A percentile compares a stretch with the other conserved stretches of the same genome.
Evolutionary conservation across 805 yeast species (phyloP).

Genomic region (Wickerhamia fluorescens): DNA sequence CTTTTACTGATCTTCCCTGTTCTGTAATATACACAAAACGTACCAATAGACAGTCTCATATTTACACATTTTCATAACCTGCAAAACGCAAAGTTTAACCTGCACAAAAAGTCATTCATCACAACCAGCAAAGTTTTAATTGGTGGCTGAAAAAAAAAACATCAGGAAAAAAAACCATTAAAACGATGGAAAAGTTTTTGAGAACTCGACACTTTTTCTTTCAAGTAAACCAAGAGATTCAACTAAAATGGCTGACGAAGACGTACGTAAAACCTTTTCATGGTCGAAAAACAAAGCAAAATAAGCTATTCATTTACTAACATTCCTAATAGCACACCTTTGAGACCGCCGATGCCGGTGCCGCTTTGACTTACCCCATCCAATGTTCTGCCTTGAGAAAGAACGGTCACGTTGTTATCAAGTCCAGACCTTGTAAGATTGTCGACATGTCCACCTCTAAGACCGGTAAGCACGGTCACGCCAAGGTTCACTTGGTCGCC

Average conservation of each 20-base stretch:
- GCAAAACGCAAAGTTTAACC: too few relatives aligned
- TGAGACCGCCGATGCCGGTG: conserved; percentile 98
- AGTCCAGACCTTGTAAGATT: conserved; percentile 99
- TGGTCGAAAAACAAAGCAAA: neutral
- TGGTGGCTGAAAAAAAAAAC: too few relatives aligned
- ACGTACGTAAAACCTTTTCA: conserved; percentile 20
- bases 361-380: conserved; percentile 96
- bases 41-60: too few relatives aligned
- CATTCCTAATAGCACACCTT: conserved; percentile 64
- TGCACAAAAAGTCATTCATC: too few relatives aligned
- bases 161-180: too few relatives aligned
- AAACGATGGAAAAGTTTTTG: too few relatives aligned
- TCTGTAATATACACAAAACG: too few relatives aligned
- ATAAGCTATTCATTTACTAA: neutral
- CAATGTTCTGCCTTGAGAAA: conserved; percentile 99
- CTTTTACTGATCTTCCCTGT: too few relatives aligned
- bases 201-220: too few relatives aligned
- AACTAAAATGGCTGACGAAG: conserved; percentile 40
- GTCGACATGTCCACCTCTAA: conserved; percentile 99
- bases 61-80: too few relatives aligned
- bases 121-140: too few relatives aligned
- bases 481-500: conserved; percentile 99
- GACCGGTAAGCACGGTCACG: conserved; percentile 99
- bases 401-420: conserved; percentile 98
- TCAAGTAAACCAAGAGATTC: too few relatives aligned